These are phyloP conservation scores for Sarocladium brachiariae DNA, from an alignment of 2,329 filamentous ascomycete genomes.

Conservation along the genomic window DNA sequence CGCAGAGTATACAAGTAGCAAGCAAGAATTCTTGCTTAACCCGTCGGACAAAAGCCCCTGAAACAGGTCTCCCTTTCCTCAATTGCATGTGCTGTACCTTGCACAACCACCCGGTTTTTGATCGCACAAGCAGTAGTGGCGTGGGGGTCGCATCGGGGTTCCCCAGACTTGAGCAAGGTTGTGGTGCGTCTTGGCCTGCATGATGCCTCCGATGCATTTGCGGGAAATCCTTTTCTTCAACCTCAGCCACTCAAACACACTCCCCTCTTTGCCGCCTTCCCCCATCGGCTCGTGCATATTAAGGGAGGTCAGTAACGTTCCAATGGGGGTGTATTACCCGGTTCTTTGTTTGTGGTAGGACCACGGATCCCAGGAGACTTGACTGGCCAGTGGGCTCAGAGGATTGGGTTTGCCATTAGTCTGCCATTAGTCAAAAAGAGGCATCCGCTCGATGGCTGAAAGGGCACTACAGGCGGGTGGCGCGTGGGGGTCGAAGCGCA, in stretches of 20 bases:
- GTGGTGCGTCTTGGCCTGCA: not conserved
- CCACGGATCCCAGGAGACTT: too few species aligned
- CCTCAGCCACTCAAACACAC: not conserved
- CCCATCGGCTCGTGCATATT: too few species aligned
- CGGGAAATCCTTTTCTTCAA: not conserved
- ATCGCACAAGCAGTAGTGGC: not conserved
- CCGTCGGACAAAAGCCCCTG: not conserved
- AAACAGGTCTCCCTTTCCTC: not conserved
- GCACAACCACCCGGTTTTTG: too few species aligned
- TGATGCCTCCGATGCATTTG: not conserved
- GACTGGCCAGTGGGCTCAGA: too few species aligned
- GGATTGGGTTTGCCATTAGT: not conserved
- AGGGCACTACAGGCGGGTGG: too few species aligned
- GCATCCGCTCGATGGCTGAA: too few species aligned
- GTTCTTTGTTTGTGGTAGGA: not conserved
- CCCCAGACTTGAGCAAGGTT: not conserved
- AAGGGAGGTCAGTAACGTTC: not conserved
- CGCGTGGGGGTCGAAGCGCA: conserved; percentile 4
- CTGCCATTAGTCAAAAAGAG: not conserved
- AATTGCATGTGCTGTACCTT: not conserved
- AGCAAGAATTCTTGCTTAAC: not conserved
- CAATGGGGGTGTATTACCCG: not conserved
- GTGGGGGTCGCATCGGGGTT: conserved; percentile 1
- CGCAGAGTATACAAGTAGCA: too few species aligned
- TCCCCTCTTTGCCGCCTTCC: not conserved